Evolutionary conservation across 2,329 filamentous ascomycete genomes (phyloP), one percentile per base, ranked within the genome.

Genomic region (Tolypocladium endophyticum): DNA sequence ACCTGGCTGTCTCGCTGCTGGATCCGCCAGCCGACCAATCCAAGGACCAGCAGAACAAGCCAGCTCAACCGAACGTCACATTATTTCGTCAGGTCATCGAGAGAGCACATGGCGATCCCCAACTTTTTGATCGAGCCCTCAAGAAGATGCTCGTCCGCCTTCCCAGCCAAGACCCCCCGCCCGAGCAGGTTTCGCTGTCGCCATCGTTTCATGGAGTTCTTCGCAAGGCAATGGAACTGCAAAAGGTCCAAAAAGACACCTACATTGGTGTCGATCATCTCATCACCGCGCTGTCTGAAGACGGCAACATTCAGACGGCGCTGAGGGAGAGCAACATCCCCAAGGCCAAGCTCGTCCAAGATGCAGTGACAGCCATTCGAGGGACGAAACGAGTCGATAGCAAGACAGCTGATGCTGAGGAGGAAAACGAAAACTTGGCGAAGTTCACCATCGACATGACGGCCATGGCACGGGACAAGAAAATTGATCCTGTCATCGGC

Each of bases 371-470:
- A 69, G 86, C 91, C 61, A 96, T 99, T 67, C 88, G 94, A 64
- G 94, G 94, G 62, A 97, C 92, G 50, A 91, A 87, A 77, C 84
- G 93, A 64, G 92, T 99, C 50, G 94, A 99, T 75, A 96, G 91
- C 61, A 96, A 96, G 79, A 96, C 90, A 4, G 94, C 94, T 59
- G 94, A 99, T 75, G 87, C 88, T 0, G 94, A 97, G 74, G 82
- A 89, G 69, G 93, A 97, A 69, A 90, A 92, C 69, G 94, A 99
- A 76, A 97, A 96, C 71, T 80, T 99, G 62, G 90, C 92, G 78
- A 99, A 97, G 70, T 99, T 97, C 76, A 97, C 94, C 60, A 94
- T 97, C 69, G 94, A 99, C 75, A 96, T 99, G 92, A 99, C 94
- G 14, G 83, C 90, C 56, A 87, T 97, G 87, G 94, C 94, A 61